Conservation (phyloP, 2,329 filamentous ascomycete genomes). For the Aspergillus latus region DNA sequence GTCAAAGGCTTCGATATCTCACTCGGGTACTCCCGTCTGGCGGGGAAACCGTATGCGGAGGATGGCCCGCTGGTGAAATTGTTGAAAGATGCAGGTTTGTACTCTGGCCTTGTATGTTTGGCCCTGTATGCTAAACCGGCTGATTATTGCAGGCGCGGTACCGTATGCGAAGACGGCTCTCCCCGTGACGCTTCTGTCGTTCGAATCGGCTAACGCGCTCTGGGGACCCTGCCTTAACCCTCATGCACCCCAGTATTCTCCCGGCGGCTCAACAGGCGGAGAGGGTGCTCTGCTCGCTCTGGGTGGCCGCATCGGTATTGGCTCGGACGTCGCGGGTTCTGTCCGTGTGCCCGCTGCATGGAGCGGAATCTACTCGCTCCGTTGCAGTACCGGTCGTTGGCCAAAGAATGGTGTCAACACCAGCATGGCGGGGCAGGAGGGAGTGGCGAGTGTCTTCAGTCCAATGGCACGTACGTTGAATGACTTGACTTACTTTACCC, state of each 20-base stretch:
- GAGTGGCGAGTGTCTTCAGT: constrained; percentile 82
- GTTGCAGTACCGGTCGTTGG: constrained; percentile 88
- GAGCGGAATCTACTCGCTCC: constrained; percentile 83
- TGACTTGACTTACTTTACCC: constrained; percentile 82
- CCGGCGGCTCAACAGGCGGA: constrained; percentile 84
- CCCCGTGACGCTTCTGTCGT: constrained; percentile 81
- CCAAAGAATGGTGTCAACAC: constrained; percentile 80
- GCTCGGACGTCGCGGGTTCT: constrained; percentile 86
- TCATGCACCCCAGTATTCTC: constrained; percentile 78
- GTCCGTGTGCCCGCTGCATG: constrained; percentile 86
- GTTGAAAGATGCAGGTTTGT: constrained; percentile 72
- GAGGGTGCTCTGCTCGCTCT: constrained; percentile 80
- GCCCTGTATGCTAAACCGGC: constrained; percentile 7
- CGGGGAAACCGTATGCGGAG: constrained; percentile 62
- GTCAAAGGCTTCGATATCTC: constrained; percentile 80
- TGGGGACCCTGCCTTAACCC: constrained; percentile 88
- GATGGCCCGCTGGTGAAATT: constrained; percentile 75
- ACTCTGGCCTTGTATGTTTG: neutral
- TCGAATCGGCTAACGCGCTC: constrained; percentile 77
- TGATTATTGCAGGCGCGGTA: constrained; percentile 61
- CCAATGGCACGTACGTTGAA: constrained; percentile 86
- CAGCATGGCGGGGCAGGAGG: constrained; percentile 90
- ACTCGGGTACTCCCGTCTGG: constrained; percentile 75
- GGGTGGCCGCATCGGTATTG: constrained; percentile 81
- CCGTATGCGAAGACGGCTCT: constrained; percentile 93